phyloP scores from a whole-genome alignment of 768 basidiomycete species.

The Tylopilus vinaceipallidus region DNA sequence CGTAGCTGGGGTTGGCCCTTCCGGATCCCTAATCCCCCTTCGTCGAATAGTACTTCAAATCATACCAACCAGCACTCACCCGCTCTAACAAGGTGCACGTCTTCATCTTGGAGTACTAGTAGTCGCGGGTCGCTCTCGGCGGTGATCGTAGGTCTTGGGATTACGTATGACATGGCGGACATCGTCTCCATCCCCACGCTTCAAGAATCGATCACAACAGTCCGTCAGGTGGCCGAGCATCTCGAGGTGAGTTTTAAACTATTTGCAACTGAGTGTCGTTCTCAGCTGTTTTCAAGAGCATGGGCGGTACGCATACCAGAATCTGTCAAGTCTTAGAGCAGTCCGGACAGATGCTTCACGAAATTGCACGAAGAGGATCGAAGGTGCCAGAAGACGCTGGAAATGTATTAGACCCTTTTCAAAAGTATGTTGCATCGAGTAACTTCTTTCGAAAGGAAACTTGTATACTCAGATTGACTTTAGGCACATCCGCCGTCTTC shows the following conservation, averaged over 20 bases:
- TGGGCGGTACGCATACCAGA: conserved; percentile 14
- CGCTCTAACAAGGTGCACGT: not conserved
- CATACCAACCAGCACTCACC: too few relatives aligned
- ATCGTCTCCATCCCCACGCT: conserved; percentile 1
- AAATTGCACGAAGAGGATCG: not conserved
- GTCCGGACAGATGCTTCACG: conserved; percentile 14
- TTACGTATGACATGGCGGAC: conserved; percentile 7
- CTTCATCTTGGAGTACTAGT: not conserved
- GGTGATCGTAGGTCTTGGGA: conserved; percentile 4
- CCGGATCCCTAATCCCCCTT: too few relatives aligned
- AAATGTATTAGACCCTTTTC: conserved; percentile 1
- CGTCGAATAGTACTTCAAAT: too few relatives aligned
- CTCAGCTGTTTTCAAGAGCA: conserved; percentile 6
- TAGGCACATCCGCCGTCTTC: conserved; percentile 11
- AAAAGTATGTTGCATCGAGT: conserved; percentile 7
- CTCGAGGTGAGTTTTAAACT: conserved; percentile 6
- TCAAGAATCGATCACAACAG: conserved; percentile 8
- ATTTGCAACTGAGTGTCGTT: not conserved
- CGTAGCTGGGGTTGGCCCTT: not conserved
- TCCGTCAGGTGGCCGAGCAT: conserved; percentile 4
- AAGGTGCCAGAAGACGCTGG: conserved; percentile 2
- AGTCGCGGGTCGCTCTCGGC: not conserved
- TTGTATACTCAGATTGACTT: not conserved
- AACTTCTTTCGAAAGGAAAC: too few relatives aligned
- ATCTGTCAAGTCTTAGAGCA: conserved; percentile 12